Evolutionary conservation across 768 basidiomycete genomes (phyloP), one percentile per base, ranked within the genome.

Genomic region (Mycena olivaceomarginata): DNA sequence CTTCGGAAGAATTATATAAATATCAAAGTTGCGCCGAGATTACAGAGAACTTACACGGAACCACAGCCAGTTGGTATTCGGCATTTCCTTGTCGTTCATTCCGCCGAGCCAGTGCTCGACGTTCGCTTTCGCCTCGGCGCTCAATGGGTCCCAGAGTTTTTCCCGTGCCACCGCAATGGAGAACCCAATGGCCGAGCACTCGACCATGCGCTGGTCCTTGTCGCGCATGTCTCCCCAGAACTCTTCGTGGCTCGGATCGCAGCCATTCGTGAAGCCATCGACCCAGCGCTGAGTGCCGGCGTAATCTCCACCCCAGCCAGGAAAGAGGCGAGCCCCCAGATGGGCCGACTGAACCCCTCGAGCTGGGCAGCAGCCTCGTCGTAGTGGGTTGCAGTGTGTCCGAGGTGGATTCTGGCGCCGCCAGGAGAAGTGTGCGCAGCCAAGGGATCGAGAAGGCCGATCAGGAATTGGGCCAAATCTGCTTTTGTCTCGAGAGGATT

Each of bases 51-150:
- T 59, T 72, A 92, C 94, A 73, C 94, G 89, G 85, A 95, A 95
- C 94, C 94, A 95, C 8, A 96, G 87, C 94, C 94, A 95, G 80
- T 95, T 95, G 9, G 94, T 95, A 81, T 95, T 94, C 37, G 94
- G 94, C 94, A 95, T 95, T 77, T 93, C 90, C 87, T 95, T 95
- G 84, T 93, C 93, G 81, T 95, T 95, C 90, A 95, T 95, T 0
- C 93, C 91, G 10, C 92, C 91, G 4, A 95, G 87, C 93, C 94
- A 95, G 13, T 85, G 85, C 77, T 92, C 93, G 51, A 95, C 88
- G 75, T 92, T 89, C 74, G 83, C 84, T 84, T 93, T 93, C 13
- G 88, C 90, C 74, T 88, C 85, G 4, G 87, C 85, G 67, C 85
- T 86, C n/a, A 94, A 82, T 18, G 89, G 89, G 81, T 93, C 90